Conservation (phyloP, 768 basidiomycete species). For the Fomitopsis serialis region DNA sequence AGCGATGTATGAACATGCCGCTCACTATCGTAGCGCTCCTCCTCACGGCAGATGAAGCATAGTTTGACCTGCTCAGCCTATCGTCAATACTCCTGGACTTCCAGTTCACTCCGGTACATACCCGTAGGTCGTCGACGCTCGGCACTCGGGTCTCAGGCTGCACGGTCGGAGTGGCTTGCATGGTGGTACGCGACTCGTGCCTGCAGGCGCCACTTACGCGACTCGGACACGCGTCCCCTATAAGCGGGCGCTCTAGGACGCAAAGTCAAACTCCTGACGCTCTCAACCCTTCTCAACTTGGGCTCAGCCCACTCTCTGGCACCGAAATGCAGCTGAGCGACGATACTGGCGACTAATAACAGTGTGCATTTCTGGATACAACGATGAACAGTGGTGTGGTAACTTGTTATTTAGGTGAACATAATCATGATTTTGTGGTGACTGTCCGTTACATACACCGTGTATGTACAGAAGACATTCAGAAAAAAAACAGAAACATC, state of each 20-base stretch:
- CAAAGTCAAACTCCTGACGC: too few species aligned
- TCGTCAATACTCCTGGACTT: background rate
- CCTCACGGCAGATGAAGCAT: constrained; percentile 79
- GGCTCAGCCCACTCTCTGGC: too few species aligned
- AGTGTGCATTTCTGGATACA: too few species aligned
- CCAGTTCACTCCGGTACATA: constrained; percentile 5
- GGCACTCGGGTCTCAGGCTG: constrained; percentile 12
- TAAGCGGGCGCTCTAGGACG: too few species aligned
- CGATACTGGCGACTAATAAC: too few species aligned
- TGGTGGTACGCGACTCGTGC: background rate
- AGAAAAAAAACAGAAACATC: background rate
- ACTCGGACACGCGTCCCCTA: too few species aligned
- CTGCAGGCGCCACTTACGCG: background rate
- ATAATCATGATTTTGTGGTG: background rate
- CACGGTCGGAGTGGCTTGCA: background rate
- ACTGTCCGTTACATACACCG: constrained; percentile 1
- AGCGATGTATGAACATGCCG: background rate
- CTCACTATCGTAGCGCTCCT: constrained; percentile 48
- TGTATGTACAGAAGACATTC: background rate
- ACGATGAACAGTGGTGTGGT: too few species aligned
- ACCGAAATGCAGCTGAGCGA: too few species aligned
- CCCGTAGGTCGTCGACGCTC: constrained; percentile 28
- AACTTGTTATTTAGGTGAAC: too few species aligned
- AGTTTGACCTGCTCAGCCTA: constrained; percentile 48
- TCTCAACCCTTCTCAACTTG: too few species aligned